Evolutionary conservation across 1,284 basidiomycete species (phyloP), one percentile per base, ranked within the genome.

Genomic region (Pyrrhoderma lamaoense): DNA sequence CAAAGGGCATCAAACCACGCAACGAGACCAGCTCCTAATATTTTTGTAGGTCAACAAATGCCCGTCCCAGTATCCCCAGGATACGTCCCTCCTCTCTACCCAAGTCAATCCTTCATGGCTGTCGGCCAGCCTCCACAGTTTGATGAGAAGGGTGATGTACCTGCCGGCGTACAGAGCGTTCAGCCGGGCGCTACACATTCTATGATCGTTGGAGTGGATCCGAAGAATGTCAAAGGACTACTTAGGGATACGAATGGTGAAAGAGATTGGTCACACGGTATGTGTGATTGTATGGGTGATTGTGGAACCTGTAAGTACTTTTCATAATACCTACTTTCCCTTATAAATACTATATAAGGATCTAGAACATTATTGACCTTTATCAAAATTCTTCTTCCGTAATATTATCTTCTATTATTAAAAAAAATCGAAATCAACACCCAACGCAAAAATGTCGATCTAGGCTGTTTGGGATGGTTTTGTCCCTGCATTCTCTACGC

Each of bases 201-300:
- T 4, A 49, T 52, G 35, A 56, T n/a, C n/a, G n/a, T n/a, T n/a
- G n/a, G n/a, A n/a, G n/a, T 56, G 50, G 52, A 54, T 34, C 47
- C 49, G 2, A 52, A 47, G 45, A 75, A 75, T 56, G 66, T 65
- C 7, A 65, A 67, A 49, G 72, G 72, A 59, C 52, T 71, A 27
- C 70, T 70, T 4, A 52, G 67, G 42, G 66, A 66, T 36, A 47
- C 57, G 14, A 61, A 70, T 25, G 71, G 72, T 43, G 37, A 59
- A 37, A 68, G 75, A 55, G 72, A 71, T 47, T 77, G 75, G 75
- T 72, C 70, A 44, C 51, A 69, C 50, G 68, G 67, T 1, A 55
- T 75, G 31, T 73, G 60, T 50, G 64, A 64, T 47, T 77, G 71
- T 60, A 60, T 56, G 35, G 58, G 54, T 21, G 59, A 59, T 40